Evolutionary conservation across 352 stramenopile species (phyloP), one percentile per base, ranked within the genome.

Genomic region (Phytophthora quininea): DNA sequence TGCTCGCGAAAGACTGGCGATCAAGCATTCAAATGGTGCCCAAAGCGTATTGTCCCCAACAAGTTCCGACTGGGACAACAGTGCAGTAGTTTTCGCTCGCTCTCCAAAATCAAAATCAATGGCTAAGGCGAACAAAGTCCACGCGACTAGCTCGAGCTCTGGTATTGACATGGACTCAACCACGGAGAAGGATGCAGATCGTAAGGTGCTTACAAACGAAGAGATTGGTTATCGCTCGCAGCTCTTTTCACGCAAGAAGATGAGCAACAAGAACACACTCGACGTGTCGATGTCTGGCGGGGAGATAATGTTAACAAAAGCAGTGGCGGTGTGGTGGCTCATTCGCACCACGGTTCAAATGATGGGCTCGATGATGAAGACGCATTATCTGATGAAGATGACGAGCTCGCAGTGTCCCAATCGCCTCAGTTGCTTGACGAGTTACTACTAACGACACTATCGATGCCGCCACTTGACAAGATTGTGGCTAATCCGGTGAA

Each of bases 371-470:
- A 72, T 27, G 72, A 81, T 8, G 68, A 74, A 7, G 77, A 86
- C 2, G 67, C 79, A 11, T 63, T 89, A 1, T 86, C 72, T 0
- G 80, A 80, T 45, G 75, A 89, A 14, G 83, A 90, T 29, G 81
- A 88, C 14, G 84, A 93, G n/a, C 57, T 80, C 12, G 79, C 84
- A 6, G 79, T 92, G 2, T 74, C 73, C 0, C 81, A 92, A 52
- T 94, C 86, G 0, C 73, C 82, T 8, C 82, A 92, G 40, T 50
- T 89, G 4, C 73, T 94, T 0, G 86, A 94, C 14, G 86, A 94
- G 56, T 46, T 92, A 30, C 61, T 94, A 31, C 53, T 94, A 1
- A 91, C 82, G n/a, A 94, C 84, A 4, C 52, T 94, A 31, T 90
- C 84, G 5, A 83, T 92, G 79, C 84, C 84, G 0, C 82, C 82